Conservation (phyloP, 2,329 filamentous ascomycete species). For the Lojkania enalia region DNA sequence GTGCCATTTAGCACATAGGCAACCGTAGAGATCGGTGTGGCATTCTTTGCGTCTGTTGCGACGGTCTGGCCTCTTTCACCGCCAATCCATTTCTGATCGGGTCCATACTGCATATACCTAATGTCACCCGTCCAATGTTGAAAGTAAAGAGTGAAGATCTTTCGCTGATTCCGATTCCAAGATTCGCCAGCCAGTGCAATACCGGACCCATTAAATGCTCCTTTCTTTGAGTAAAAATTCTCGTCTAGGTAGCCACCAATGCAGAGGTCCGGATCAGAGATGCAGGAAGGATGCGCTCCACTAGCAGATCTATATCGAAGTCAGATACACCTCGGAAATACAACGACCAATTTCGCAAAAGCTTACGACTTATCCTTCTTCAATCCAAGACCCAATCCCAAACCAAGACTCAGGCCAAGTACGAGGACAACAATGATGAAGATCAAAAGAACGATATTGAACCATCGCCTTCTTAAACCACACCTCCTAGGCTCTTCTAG, state of each 20-base stretch:
- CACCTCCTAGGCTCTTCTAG: neutral
- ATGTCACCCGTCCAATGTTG: slow-evolving; percentile 51
- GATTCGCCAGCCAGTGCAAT: slow-evolving; percentile 52
- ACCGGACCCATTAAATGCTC: slow-evolving; percentile 53
- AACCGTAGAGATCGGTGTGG: slow-evolving; percentile 50
- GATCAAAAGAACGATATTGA: neutral
- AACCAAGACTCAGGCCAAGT: slow-evolving; percentile 1
- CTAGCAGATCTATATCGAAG: neutral
- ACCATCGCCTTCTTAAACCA: neutral
- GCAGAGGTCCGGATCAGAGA: slow-evolving; percentile 30
- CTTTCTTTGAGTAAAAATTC: slow-evolving; percentile 45
- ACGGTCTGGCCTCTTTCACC: slow-evolving; percentile 45
- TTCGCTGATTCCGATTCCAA: slow-evolving; percentile 43
- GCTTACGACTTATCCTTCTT: slow-evolving; percentile 11
- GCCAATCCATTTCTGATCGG: slow-evolving; percentile 44
- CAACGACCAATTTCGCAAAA: neutral
- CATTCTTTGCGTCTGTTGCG: slow-evolving; percentile 50
- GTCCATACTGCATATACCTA: slow-evolving; percentile 46
- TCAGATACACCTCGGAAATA: no score
- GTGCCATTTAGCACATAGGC: slow-evolving; percentile 43
- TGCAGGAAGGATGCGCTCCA: slow-evolving; percentile 27
- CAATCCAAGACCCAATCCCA: slow-evolving; percentile 24
- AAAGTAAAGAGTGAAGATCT: slow-evolving; percentile 50
- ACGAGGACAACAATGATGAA: neutral
- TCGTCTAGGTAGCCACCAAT: slow-evolving; percentile 47